Base-by-base conservation (phyloP, 208 protist genomes). In the Crithidia thermophila region DNA sequence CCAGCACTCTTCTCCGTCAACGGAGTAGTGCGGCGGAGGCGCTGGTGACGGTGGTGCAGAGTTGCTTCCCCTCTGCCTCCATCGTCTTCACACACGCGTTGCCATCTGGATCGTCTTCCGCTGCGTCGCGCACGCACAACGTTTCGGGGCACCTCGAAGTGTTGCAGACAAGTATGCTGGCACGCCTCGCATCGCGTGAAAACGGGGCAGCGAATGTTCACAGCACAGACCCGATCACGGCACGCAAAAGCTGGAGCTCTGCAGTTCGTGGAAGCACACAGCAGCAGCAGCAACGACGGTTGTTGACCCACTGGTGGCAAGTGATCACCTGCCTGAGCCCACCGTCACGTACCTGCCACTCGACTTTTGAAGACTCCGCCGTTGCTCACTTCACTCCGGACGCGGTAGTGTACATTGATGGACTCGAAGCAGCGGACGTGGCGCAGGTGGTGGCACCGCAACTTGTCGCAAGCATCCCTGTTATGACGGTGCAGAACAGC, bases 361-460 rank as follows among this genome's bases (percentile, higher is more conserved):
- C 50, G 11, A 18, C 40, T 9, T 37, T 13, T 13, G 21, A 1
- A 25, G 11, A 13, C 2, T 43, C 37, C n/a, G 3, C 36, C 40
- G 2, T 27, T 4, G 20, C 72, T 6, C 25, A 28, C 14, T 81
- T 74, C 67, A 68, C 67, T 5, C 85, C 88, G 2, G 77, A 94
- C 46, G 85, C 85, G 0, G 71, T 91, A 21, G 64, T 91, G 16
- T 78, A 78, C 57, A 77, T 91, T 73, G 83, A 82, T 14, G 88
- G 88, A 2, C 79, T 81, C 49, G 88, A 91, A 62, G 42, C 60
- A 6, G 50, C 36, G 0, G 88, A 94, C 60, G 66, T 94, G 21
- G 58, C 50, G 21, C 59, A 47, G 11, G 56, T 80, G 7, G 77
- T 90, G 2, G 71, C 63, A 3, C 83, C 86, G n/a, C 40, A 27